Percentiles rank a stretch among this genome's conserved stretches.
These are phyloP conservation scores for Metschnikowia cerradonensis DNA, from an alignment of 805 yeast genomes.

Conservation along the genomic window DNA sequence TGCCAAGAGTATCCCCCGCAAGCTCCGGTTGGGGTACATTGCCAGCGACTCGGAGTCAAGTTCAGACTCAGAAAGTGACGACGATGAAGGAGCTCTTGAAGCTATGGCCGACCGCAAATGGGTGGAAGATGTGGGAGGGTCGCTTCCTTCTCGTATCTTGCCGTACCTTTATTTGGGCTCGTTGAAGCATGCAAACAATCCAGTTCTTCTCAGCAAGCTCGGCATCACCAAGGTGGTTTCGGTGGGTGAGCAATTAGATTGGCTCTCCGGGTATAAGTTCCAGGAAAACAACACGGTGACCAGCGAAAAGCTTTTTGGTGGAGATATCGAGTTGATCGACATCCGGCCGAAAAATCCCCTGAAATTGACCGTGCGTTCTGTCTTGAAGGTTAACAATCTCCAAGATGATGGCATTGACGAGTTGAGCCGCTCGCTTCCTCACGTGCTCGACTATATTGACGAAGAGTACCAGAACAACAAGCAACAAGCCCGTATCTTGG, in stretches of 20 bases:
- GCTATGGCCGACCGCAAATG: slow-evolving; percentile 21
- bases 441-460: slow-evolving; percentile 64
- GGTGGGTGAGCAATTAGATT: slow-evolving; percentile 75
- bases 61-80: slow-evolving; percentile 17
- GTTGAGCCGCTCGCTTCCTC: slow-evolving; percentile 55
- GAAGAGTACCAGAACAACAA: slow-evolving; percentile 16
- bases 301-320: slow-evolving; percentile 23
- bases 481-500: slow-evolving; percentile 40
- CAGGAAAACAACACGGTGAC: slow-evolving; percentile 21
- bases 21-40: slow-evolving; percentile 26
- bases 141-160: slow-evolving; percentile 78
- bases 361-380: slow-evolving; percentile 34
- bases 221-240: slow-evolving; percentile 75
- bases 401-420: slow-evolving; percentile 92
- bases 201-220: slow-evolving; percentile 55
- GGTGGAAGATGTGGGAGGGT: slow-evolving; percentile 50
- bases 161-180: slow-evolving; percentile 86
- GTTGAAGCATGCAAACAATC: slow-evolving; percentile 71
- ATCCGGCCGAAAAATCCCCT: slow-evolving; percentile 21
- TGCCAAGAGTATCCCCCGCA: slow-evolving; percentile 7
- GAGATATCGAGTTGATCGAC: slow-evolving; percentile 29
- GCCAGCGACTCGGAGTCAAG: slow-evolving; percentile 22
- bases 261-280: slow-evolving; percentile 47
- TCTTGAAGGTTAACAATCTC: slow-evolving; percentile 64
- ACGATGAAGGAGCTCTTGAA: slow-evolving; percentile 1